Evolutionary conservation across 2,329 filamentous ascomycete genomes (phyloP), one percentile per base, ranked within the genome.

Genomic region (Pseudogymnoascus sp.): DNA sequence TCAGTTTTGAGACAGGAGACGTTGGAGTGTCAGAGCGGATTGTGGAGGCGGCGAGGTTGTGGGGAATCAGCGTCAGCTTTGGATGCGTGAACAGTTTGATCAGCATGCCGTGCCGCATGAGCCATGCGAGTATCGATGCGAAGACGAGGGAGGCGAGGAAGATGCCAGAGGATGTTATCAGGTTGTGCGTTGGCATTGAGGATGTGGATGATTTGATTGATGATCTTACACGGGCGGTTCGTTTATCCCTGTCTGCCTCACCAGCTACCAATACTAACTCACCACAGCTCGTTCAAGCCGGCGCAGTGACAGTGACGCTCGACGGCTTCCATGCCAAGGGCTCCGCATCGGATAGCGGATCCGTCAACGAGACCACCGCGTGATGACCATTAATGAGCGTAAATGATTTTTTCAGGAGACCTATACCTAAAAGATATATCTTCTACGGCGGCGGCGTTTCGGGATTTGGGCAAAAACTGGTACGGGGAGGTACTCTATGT

Each of bases 51-150:
- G 90, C 94, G 2, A 86, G 90, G 66, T 80, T 99, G 33, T 99
- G 91, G 87, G 92, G 90, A 35, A 99, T 99, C 69, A 95, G 90
- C 67, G 94, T 99, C 64, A 96, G 91, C 72, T 99, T 99, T 73
- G 94, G 94, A 58, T 97, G 94, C 74, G 94, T 99, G 67, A 99
- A 99, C 79, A 96, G 91, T 73, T 79, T 99, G 74, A 99, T 99
- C 76, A 97, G 92, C 78, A 97, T 99, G 93, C 93, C 94, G 7
- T 99, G 94, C 78, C 92, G 93, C 71, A 99, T 99, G 95, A 97
- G 93, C 77, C 94, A 99, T 76, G 94, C 94, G 39, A 96, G 91
- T 73, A 99, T 99, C 71, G 94, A 97, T 73, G 90, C 92, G 63
- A 96, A 96, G 79, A 97, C 92, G 60, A 82, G 94, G 68, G 81